A percentile compares a stretch with the other conserved stretches of the same genome.
Evolutionary conservation across 2,329 filamentous ascomycete species (phyloP).

Genomic region (Pseudogymnoascus sp.): DNA sequence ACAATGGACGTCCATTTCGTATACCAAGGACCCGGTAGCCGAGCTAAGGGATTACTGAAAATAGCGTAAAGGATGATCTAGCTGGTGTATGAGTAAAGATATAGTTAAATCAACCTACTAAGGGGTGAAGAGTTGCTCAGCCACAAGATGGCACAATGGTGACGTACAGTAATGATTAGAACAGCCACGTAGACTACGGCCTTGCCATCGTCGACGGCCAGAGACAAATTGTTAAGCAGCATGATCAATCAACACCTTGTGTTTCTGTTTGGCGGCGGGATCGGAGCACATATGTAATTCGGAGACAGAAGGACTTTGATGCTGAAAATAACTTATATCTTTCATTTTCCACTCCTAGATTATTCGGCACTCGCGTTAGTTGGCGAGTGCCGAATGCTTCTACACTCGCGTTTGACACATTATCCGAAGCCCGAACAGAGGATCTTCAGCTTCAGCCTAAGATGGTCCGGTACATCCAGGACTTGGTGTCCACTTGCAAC

Average conservation of each 20-base stretch:
- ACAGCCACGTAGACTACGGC: background rate
- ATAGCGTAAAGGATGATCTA: background rate
- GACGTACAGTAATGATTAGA: background rate
- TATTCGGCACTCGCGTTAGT: background rate
- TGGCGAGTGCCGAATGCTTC: background rate
- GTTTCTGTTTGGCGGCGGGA: background rate
- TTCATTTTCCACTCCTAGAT: background rate
- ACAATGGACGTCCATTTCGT: background rate
- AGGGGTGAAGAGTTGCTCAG: background rate
- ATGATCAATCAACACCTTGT: background rate
- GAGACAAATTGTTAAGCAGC: background rate
- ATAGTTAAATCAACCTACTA: background rate
- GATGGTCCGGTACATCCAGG: background rate
- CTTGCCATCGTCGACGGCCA: background rate
- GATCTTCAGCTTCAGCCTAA: background rate
- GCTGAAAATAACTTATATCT: background rate
- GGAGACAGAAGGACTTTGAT: background rate
- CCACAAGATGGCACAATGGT: background rate
- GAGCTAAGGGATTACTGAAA: background rate
- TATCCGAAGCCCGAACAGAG: background rate
- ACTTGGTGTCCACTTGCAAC: background rate
- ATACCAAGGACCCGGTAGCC: background rate
- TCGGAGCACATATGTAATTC: background rate
- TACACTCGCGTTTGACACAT: background rate
- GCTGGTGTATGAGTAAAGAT: background rate